Evolutionary conservation across 352 stramenopile species (phyloP).

Genomic region (Phytophthora sojae): DNA sequence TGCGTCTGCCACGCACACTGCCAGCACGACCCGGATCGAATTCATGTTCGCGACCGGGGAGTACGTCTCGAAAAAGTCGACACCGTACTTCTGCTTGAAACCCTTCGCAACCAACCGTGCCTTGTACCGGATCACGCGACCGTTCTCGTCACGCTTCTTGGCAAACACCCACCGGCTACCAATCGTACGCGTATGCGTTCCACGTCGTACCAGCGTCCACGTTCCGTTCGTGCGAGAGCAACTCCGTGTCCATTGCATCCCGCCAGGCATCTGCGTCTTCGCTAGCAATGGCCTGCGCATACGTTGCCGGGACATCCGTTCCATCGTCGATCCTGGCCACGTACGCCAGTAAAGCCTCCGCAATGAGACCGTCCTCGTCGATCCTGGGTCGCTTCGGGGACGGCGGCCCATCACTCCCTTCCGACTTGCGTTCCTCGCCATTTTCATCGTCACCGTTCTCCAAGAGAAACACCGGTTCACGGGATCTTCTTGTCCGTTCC

Average conservation of each 20-base stretch:
- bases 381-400: constrained; percentile 20
- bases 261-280: neutral
- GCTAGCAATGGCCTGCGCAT: constrained; percentile 11
- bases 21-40: constrained; percentile 36
- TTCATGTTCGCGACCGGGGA: constrained; percentile 42
- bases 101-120: constrained; percentile 40
- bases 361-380: constrained; percentile 20
- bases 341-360: constrained; percentile 10
- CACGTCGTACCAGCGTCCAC: constrained; percentile 10
- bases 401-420: constrained; percentile 26
- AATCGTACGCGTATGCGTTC: constrained; percentile 22
- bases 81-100: constrained; percentile 38
- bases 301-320: neutral
- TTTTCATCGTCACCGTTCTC: constrained; percentile 5
- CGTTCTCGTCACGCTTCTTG: constrained; percentile 43
- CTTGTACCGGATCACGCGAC: constrained; percentile 44
- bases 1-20: constrained; percentile 12
- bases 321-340: constrained; percentile 9
- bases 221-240: constrained; percentile 3
- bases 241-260: neutral
- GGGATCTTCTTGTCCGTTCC: neutral
- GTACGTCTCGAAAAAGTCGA: constrained; percentile 41
- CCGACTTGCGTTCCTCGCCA: constrained; percentile 8
- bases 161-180: constrained; percentile 45
- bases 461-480: constrained; percentile 7